phyloP scores from a whole-genome alignment of 768 basidiomycete species.

The Boletellus emodensis region DNA sequence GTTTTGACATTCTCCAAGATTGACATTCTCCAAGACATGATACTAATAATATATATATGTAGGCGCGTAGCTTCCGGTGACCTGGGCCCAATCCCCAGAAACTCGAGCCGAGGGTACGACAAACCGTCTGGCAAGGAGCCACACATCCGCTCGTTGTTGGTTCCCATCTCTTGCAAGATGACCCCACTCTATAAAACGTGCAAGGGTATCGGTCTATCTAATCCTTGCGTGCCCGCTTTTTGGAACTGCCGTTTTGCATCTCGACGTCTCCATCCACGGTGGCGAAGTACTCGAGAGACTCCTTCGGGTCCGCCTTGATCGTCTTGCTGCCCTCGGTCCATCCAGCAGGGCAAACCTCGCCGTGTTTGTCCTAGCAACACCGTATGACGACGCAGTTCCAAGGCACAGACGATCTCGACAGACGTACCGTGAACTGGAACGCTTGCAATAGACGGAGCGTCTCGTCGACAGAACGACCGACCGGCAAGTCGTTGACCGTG shows the following conservation, averaged over 20 bases:
- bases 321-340: constrained; percentile 82
- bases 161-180: no score
- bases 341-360: constrained; percentile 91
- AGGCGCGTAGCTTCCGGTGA: no score
- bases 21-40: no score
- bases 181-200: background rate
- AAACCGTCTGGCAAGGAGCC: no score
- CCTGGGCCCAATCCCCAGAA: no score
- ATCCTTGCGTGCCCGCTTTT: constrained; percentile 58
- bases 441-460: constrained; percentile 88
- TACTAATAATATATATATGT: no score
- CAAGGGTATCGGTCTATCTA: constrained; percentile 19
- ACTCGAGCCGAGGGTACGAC: no score
- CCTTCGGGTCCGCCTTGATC: constrained; percentile 75
- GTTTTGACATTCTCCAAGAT: no score
- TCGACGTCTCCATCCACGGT: constrained; percentile 24
- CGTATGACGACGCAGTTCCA: background rate
- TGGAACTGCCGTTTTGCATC: constrained; percentile 40
- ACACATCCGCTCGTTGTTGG: no score
- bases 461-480: constrained; percentile 94
- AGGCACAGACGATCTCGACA: background rate
- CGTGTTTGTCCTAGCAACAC: constrained; percentile 61
- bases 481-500: constrained; percentile 88
- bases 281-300: constrained; percentile 71
- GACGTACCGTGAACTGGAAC: constrained; percentile 83